phyloP scores from a whole-genome alignment of 2,329 filamentous ascomycete species.

The Colletotrichum sublineola region DNA sequence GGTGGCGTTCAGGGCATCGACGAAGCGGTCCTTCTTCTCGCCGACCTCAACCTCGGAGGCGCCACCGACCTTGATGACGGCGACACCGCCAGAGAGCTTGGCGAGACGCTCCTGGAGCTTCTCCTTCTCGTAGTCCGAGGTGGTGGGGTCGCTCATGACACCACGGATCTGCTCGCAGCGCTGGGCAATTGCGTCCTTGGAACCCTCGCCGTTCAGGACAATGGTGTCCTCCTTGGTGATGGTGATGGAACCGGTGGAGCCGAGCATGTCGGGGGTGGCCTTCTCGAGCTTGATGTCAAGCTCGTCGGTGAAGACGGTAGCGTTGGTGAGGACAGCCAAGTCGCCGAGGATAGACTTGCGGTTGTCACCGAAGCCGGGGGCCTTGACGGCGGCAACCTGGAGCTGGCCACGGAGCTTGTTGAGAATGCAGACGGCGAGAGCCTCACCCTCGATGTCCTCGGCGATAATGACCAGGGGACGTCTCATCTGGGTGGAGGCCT shows the following conservation, averaged over 20 bases:
- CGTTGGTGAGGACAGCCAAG: constrained; percentile 94
- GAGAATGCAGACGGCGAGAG: constrained; percentile 97
- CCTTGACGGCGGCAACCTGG: constrained; percentile 98
- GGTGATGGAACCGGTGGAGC: constrained; percentile 97
- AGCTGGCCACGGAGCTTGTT: constrained; percentile 99
- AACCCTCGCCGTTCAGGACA: constrained; percentile 95
- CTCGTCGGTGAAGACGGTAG: constrained; percentile 97
- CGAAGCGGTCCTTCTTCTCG: constrained; percentile 99
- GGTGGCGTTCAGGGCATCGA: constrained; percentile 97
- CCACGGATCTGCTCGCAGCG: constrained; percentile 99
- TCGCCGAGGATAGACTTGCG: constrained; percentile 99
- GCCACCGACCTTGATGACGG: constrained; percentile 99
- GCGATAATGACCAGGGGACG: constrained; percentile 98
- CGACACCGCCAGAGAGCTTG: constrained; percentile 98
- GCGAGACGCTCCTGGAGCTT: constrained; percentile 99
- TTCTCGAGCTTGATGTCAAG: constrained; percentile 99
- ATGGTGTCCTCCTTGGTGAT: constrained; percentile 99
- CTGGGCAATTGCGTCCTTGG: constrained; percentile 93
- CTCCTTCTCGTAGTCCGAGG: constrained; percentile 99
- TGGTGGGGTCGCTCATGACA: constrained; percentile 92
- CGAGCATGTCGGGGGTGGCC: constrained; percentile 94
- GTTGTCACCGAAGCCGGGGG: constrained; percentile 99
- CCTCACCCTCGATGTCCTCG: constrained; percentile 99
- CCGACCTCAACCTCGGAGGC: constrained; percentile 98
- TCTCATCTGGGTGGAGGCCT: constrained; percentile 95